Base-by-base conservation (phyloP, 345 rosid species). In the Acer campestre region DNA sequence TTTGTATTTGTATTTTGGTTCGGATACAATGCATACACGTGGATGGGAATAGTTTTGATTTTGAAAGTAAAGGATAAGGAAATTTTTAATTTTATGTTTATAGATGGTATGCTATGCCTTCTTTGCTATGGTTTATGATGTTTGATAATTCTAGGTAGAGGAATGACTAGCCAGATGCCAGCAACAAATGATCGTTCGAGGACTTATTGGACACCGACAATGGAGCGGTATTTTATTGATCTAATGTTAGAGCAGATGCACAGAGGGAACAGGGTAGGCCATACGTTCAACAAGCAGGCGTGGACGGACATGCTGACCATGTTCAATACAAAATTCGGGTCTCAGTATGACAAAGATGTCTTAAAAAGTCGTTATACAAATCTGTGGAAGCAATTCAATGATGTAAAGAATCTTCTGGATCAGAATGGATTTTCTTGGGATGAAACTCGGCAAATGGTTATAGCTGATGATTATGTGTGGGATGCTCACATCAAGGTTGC, bases 171-270 rank as follows among this genome's bases (percentile, higher is more conserved):
- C 77, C 91, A 88, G 73, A 20, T 69, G 23, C 74, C 81, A 77
- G 61, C 86, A 49, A 80, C 46, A 67, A 91, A 78, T 80, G 97
- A 91, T 23, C 90, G 97, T 49, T 88, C 92, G 0, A 89, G 96
- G 84, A 92, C 91, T 66, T 92, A 89, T 74, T 92, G 98, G 97
- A 91, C 97, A 0, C 96, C 90, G 0, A 74, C 88, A 8, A 94
- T 91, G 98, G 97, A 94, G 80, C 91, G 94, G 0, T 94, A 87
- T 86, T 94, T 94, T 75, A 84, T 94, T 61, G 94, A 94, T 78
- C 97, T 94, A 56, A 92, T 92, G 95, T 69, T 94, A 69, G 98
- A 92, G 75, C 98, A 94, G 10, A 77, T 89, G 84, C 90, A 90
- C 68, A 90, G 89, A 80, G 98, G 97, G 38, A 90, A 88, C 70